Evolutionary conservation across 2,329 filamentous ascomycete genomes (phyloP).

Genomic region (Golovinomyces cichoracearum): DNA sequence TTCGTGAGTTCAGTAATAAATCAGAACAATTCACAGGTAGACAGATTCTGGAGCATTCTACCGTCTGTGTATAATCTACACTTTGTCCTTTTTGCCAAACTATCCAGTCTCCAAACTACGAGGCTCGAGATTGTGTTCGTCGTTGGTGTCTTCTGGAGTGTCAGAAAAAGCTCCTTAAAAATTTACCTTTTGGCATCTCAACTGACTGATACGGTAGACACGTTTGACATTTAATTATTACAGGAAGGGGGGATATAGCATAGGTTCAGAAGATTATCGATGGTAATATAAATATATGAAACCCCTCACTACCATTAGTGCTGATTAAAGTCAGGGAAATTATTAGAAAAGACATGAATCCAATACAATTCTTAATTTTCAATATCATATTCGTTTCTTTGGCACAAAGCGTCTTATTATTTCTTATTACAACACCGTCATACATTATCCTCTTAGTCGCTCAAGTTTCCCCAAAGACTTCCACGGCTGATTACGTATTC

Average conservation of each 20-base stretch:
- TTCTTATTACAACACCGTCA: slow-evolving; percentile 50
- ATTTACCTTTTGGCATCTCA: not conserved
- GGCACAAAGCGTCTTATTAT: slow-evolving; percentile 58
- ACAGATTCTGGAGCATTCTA: slow-evolving; percentile 73
- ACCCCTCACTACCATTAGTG: not conserved
- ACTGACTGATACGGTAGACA: slow-evolving; percentile 20
- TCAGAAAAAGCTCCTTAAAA: slow-evolving; percentile 27
- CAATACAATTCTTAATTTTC: slow-evolving; percentile 47
- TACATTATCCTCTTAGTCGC: slow-evolving; percentile 59
- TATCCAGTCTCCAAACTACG: slow-evolving; percentile 42
- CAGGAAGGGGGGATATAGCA: slow-evolving; percentile 70
- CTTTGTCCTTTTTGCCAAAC: slow-evolving; percentile 56
- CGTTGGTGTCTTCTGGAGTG: slow-evolving; percentile 55
- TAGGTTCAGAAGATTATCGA: slow-evolving; percentile 85
- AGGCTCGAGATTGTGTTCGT: slow-evolving; percentile 47
- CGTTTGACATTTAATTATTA: slow-evolving; percentile 92
- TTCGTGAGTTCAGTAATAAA: slow-evolving; percentile 61
- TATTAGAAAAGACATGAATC: slow-evolving; percentile 37
- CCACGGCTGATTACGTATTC: slow-evolving; percentile 30
- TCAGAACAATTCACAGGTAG: slow-evolving; percentile 89
- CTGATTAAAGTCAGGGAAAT: slow-evolving; percentile 28
- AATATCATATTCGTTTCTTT: slow-evolving; percentile 78
- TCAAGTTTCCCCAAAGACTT: slow-evolving; percentile 29
- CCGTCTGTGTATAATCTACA: slow-evolving; percentile 71
- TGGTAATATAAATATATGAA: slow-evolving; percentile 30